A percentile compares a stretch with the other conserved stretches of the same genome.
Evolutionary conservation across 2,329 filamentous ascomycete species (phyloP).

Genomic region (Colletotrichum sp.): DNA sequence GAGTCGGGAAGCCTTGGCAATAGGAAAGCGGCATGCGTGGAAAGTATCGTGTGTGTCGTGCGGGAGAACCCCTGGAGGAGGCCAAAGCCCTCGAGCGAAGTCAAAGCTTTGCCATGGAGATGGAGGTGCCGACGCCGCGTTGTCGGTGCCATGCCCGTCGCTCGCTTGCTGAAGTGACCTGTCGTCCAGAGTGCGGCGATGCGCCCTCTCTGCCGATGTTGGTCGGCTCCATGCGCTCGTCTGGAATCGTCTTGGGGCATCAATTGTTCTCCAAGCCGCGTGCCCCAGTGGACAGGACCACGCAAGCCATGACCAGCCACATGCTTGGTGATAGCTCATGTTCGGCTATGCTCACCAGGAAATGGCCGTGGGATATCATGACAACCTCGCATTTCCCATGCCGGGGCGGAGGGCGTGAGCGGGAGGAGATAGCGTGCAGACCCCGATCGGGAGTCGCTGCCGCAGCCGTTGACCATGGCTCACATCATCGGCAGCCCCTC

Average conservation of each 20-base stretch:
- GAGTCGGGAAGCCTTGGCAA: constrained; percentile 7
- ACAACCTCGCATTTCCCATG: not conserved
- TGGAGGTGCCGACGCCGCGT: constrained; percentile 2
- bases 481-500: not conserved
- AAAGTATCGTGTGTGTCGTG: constrained; percentile 10
- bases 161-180: not conserved
- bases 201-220: not conserved
- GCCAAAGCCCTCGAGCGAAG: constrained; percentile 1
- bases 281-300: not conserved
- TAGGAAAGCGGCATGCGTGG: not conserved
- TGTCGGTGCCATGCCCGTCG: not conserved
- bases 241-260: not conserved
- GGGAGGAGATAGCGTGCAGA: not conserved
- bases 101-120: constrained; percentile 22
- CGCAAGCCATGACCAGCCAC: not conserved
- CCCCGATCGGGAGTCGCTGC: constrained; percentile 7
- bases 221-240: not conserved
- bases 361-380: not conserved
- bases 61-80: constrained; percentile 16
- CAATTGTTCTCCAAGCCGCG: not conserved
- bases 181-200: constrained; percentile 13
- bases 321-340: not conserved
- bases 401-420: not conserved
- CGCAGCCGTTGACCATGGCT: constrained; percentile 4
- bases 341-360: not conserved